Evolutionary conservation across 2,329 filamentous ascomycete genomes (phyloP).

Genomic region (Curvularia sp.): DNA sequence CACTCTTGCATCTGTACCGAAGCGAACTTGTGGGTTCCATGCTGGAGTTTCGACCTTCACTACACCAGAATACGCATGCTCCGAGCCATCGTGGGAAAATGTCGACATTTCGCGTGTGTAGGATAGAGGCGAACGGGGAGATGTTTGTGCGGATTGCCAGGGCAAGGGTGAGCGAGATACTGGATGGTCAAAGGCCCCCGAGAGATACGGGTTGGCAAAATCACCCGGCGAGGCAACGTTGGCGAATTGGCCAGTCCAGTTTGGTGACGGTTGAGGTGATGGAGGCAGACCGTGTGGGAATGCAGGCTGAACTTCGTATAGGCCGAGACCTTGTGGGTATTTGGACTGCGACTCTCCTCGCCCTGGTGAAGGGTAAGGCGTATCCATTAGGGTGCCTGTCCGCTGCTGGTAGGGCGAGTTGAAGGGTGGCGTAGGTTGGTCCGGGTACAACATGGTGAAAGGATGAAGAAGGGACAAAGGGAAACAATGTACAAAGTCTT

Average conservation of each 20-base stretch:
- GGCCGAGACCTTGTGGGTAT: conserved; percentile 43
- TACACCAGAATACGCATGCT: conserved; percentile 31
- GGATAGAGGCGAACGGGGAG: conserved; percentile 47
- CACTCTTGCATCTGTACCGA: conserved; percentile 23
- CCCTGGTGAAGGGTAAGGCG: conserved; percentile 48
- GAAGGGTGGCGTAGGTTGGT: conserved; percentile 46
- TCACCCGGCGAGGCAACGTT: conserved; percentile 38
- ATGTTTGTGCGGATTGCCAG: conserved; percentile 40
- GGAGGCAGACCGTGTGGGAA: conserved; percentile 40
- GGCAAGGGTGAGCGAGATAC: conserved; percentile 42
- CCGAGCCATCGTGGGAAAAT: conserved; percentile 45
- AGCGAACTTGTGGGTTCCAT: conserved; percentile 38
- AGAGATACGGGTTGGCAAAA: conserved; percentile 42
- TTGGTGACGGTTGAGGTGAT: conserved; percentile 47
- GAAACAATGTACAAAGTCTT: conserved; percentile 16
- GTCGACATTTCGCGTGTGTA: conserved; percentile 41
- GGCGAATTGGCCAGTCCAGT: conserved; percentile 41
- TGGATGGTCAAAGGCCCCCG: conserved; percentile 46
- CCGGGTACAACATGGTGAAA: conserved; percentile 37
- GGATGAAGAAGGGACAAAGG: conserved; percentile 13
- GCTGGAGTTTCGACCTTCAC: conserved; percentile 41
- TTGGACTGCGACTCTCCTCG: conserved; percentile 40
- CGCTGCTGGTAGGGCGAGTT: conserved; percentile 48
- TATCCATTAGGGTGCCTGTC: conserved; percentile 36
- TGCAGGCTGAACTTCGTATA: conserved; percentile 44